Base-by-base conservation (phyloP, 78 protist species). In the Emiliania huxleyi region DNA sequence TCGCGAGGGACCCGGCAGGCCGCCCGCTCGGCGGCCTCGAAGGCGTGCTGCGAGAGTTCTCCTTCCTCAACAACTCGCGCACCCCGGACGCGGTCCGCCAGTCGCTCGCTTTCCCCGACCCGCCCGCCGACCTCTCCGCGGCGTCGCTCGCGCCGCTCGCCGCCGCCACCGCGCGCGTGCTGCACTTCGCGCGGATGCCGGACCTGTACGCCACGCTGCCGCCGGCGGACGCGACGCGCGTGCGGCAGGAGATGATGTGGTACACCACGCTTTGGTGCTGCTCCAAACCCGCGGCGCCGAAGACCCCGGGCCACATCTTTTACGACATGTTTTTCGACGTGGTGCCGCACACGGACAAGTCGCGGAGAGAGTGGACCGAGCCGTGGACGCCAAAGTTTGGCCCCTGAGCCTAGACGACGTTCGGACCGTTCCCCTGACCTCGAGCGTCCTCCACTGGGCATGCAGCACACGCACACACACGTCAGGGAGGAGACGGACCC, bases 251-350 rank as follows among this genome's bases (percentile, higher is more conserved):
- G 46, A 77, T 77, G 49, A 11, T 8, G n/a, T 2, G 23, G n/a
- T 62, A 3, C n/a, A 62, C 75, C 11, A 18, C 75, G 11, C 2
- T 62, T 4, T 62, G 85, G 85, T 77, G 85, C 46, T 77, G 85
- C 46, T 77, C 85, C 33, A 6, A 40, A 33, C 85, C 85, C 46
- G 46, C 29, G 33, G 40, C 11, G 5, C 44, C 44, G 18, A 77
- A 77, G 48, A 25, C 29, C 37, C 33, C 85, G 2, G 89, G 89
- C 43, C 56, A 81, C 89, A n/a, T 81, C 40, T 29, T 0, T 12
- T 81, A 81, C 89, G 89, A 81, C 55, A 1, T 81, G 38, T 81
- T 81, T 6, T 81, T 33, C 40, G 89, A 81, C 89, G 38, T 81
- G 37, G 38, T 81, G 19, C 89, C 89, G 49, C 89, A 29, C 56